Base-by-base conservation (phyloP, 805 yeast genomes). In the Lachancea kluyveri region DNA sequence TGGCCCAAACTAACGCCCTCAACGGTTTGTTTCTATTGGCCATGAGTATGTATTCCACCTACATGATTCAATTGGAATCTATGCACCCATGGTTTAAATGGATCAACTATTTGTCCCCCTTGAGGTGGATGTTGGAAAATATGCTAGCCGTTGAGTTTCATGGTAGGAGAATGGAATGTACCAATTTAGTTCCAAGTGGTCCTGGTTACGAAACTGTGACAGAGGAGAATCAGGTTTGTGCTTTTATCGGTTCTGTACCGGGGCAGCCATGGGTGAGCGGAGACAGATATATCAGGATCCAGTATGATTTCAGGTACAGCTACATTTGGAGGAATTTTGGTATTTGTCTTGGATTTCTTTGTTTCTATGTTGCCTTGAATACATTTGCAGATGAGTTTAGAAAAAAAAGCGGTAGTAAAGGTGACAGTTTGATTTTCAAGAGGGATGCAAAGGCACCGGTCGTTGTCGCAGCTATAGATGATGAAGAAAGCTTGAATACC, bases 311-410 rank as follows among this genome's bases (percentile, higher is more conserved):
- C 62, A 50, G 50, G 13, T 74, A 67, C 46, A 41, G 56, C 13
- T 84, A 85, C 55, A 67, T 71, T 30, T 85, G 95, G 95, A 75
- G 94, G 62, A 81, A 85, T 53, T 67, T 79, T 36, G 95, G 87
- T 48, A 72, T 79, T 37, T 37, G 71, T 37, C 50, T 76, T 48
- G 84, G 70, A 2, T 78, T 50, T 30, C 23, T 48, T 22, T 28
- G 41, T 13, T 48, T 50, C 16, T 50, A 48, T 22, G n/a, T n/a
- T n/a, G n/a, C n/a, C n/a, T n/a, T 46, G 4, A 33, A 42, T 11
- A 47, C 51, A 6, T 49, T 44, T 28, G 44, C 44, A 21, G n/a
- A n/a, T 18, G 55, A 50, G 31, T 33, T 39, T 11, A 50, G 45
- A 24, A 43, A 45, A 21, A 46, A 53, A 8, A 45, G 43, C 13